Base-by-base conservation (phyloP, 1,284 basidiomycete species). In the Ganoderma lingzhi region DNA sequence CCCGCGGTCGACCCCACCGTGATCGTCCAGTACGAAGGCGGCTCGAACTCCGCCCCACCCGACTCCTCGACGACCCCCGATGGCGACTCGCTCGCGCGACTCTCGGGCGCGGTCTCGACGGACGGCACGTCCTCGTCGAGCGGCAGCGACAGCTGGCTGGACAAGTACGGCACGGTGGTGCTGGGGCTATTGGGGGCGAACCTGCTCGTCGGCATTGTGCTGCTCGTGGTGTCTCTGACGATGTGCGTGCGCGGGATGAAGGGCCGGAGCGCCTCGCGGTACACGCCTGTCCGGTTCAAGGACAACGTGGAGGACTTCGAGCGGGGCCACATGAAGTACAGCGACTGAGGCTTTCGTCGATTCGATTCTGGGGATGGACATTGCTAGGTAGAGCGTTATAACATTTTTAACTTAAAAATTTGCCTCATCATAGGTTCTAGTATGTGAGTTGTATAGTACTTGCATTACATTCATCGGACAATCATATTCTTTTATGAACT, bases 221-320 rank as follows among this genome's bases (percentile, higher is more conserved):
- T 71, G 32, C 53, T 71, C 10, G 64, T 23, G 19, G 55, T 66
- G 12, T 53, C 55, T 15, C 6, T 58, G n/a, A 71, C 66, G 39
- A 65, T 71, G 64, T 71, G 70, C 41, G 64, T 68, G 56, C 63
- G 70, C 12, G 63, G 69, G 39, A 56, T 67, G 63, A 70, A 70
- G 69, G 69, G 69, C 5, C 32, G 39, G 53, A 62, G 42, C 42
- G 60, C 58, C 19, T 41, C 58, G 58, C 65, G 69, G 3, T 69
- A 69, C 42, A 62, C 62, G 41, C 68, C 68, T 23, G 68, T 69
- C 14, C 68, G 68, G 10, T 53, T 69, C 28, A 66, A 69, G 64
- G 68, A 69, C 30, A 42, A 12, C 23, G 64, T 17, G 23, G 19
- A 64, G 3, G 69, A 70, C 41, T 37, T 60, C 42, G 65, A 64